Evolutionary conservation across 1,284 basidiomycete species (phyloP).

Genomic region (Cutaneotrichosporon daszewskae): DNA sequence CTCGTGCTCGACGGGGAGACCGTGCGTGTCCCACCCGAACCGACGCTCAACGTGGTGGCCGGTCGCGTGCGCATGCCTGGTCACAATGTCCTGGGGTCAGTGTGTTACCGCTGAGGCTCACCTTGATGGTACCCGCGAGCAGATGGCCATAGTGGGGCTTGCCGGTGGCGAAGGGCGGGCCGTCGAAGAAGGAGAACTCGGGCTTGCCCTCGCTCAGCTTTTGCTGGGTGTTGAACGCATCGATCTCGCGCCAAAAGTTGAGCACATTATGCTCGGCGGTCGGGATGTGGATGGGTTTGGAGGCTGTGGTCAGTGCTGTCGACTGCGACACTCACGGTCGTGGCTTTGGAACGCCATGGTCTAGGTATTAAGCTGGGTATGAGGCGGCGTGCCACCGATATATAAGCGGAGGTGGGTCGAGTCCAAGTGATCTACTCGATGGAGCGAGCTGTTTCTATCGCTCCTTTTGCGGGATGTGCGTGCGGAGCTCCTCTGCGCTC

Average conservation of each 20-base stretch:
- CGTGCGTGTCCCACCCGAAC: conserved; percentile 99
- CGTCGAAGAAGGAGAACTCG: conserved; percentile 92
- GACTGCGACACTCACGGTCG: conserved; percentile 56
- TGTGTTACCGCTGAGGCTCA: conserved; percentile 36
- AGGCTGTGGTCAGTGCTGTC: conserved; percentile 23
- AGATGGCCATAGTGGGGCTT: conserved; percentile 94
- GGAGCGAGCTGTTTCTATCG: neutral
- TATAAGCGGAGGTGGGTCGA: no score
- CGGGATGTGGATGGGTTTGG: conserved; percentile 71
- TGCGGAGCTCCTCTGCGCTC: no score
- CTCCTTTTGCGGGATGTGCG: no score
- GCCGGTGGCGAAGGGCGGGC: conserved; percentile 96
- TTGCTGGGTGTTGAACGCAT: conserved; percentile 92
- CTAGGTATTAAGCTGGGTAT: neutral
- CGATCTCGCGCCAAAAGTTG: conserved; percentile 89
- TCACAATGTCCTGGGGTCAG: conserved; percentile 76
- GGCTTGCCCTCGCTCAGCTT: conserved; percentile 86
- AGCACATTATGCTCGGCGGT: conserved; percentile 91
- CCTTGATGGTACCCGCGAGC: conserved; percentile 83
- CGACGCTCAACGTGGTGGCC: conserved; percentile 91
- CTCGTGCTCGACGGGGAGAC: conserved; percentile 97
- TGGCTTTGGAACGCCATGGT: conserved; percentile 64
- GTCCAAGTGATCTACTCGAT: no score
- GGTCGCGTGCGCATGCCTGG: conserved; percentile 87
- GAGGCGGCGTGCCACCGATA: no score